Percentiles rank a stretch among this genome's conserved stretches.
Conservation (phyloP, 352 stramenopile species). For the Phytophthora vignae region DNA sequence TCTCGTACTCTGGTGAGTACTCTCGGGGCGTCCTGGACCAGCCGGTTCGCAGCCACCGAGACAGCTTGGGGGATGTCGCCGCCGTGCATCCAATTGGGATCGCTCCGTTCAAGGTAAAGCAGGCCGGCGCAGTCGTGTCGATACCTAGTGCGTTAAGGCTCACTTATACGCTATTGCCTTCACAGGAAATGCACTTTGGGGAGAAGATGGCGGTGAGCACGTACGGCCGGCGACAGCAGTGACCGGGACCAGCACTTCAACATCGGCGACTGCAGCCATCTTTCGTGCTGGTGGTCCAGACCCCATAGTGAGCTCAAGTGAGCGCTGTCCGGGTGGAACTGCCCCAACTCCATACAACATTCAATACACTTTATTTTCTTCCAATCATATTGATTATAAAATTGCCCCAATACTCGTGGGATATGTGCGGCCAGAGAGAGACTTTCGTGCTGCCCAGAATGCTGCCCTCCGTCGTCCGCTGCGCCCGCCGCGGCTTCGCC, state of each 20-base stretch:
- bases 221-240: constrained; percentile 53
- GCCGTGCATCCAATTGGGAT: constrained; percentile 66
- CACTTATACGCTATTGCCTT: not conserved
- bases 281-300: constrained; percentile 31
- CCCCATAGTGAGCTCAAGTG: no score
- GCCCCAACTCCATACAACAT: constrained; percentile 1
- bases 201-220: constrained; percentile 68
- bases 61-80: constrained; percentile 38
- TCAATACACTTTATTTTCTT: constrained; percentile 21
- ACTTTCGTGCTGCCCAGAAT: constrained; percentile 8
- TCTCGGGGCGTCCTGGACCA: constrained; percentile 56
- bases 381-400: constrained; percentile 20
- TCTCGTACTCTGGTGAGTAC: constrained; percentile 60
- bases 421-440: constrained; percentile 23
- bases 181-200: constrained; percentile 69
- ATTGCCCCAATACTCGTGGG: not conserved
- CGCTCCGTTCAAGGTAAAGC: constrained; percentile 53
- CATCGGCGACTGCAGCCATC: constrained; percentile 14
- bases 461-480: constrained; percentile 37
- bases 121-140: no score
- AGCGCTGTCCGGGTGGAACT: constrained; percentile 6
- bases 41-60: constrained; percentile 59
- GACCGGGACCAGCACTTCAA: constrained; percentile 9
- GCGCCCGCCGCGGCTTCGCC: constrained; percentile 59
- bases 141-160: not conserved